phyloP scores from a whole-genome alignment of 75 land plant genomes.

The Gnetum montanum region DNA sequence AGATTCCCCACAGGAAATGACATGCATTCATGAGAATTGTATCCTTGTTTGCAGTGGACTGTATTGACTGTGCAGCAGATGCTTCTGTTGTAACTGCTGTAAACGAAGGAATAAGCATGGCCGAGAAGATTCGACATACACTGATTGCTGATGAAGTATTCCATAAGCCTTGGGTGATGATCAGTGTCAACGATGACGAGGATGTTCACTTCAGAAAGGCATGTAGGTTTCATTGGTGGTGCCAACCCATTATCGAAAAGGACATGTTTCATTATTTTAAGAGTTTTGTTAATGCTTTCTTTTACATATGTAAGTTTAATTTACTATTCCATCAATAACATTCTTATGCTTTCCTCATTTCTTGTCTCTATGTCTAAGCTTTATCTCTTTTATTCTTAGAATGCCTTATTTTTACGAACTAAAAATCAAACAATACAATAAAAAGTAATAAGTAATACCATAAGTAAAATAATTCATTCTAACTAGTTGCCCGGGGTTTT shows the following conservation, averaged over 20 bases:
- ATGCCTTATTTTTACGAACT: too few species aligned
- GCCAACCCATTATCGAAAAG: background rate
- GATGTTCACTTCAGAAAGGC: conserved; percentile 96
- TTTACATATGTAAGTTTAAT: too few species aligned
- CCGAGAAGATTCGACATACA: conserved; percentile 23
- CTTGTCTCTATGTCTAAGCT: too few species aligned
- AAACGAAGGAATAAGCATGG: conserved; percentile 74
- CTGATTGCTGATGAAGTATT: conserved; percentile 7
- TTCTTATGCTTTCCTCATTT: too few species aligned
- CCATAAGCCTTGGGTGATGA: conserved; percentile 86
- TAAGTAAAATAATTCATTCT: too few species aligned
- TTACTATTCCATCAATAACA: too few species aligned
- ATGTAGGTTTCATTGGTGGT: conserved; percentile 32
- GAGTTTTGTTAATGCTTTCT: too few species aligned
- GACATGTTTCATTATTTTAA: background rate
- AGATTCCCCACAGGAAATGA: background rate
- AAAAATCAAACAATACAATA: too few species aligned
- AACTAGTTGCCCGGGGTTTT: too few species aligned
- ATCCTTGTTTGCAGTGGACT: conserved; percentile 58
- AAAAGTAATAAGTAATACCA: too few species aligned
- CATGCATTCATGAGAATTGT: background rate
- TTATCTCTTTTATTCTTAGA: too few species aligned
- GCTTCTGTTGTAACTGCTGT: conserved; percentile 74
- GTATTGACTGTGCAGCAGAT: conserved; percentile 98
- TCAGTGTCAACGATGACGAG: conserved; percentile 85